These are phyloP conservation scores for Hansenula sp. DNA, from an alignment of 1,139 yeast genomes.

Conservation along the genomic window DNA sequence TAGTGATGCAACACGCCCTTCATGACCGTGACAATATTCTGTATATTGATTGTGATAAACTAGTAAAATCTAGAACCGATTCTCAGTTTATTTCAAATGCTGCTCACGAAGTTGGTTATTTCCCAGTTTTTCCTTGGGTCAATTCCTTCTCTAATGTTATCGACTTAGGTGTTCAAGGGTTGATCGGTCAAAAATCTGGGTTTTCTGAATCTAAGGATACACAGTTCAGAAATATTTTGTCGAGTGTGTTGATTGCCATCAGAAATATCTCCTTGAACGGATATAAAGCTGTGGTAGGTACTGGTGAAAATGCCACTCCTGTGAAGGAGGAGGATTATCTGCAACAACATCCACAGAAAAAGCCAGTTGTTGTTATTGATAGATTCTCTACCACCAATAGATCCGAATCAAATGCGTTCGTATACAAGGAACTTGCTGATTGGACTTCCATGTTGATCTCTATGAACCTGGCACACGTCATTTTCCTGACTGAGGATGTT, in stretches of 20 bases:
- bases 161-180: constrained; percentile 83
- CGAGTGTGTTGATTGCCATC: constrained; percentile 68
- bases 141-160: constrained; percentile 74
- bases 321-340: constrained; percentile 77
- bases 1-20: constrained; percentile 70
- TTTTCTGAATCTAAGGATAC: constrained; percentile 81
- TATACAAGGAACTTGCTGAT: constrained; percentile 76
- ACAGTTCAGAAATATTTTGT: constrained; percentile 78
- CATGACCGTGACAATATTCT: constrained; percentile 55
- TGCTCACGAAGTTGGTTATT: constrained; percentile 81
- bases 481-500: constrained; percentile 81
- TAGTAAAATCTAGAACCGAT: constrained; percentile 73
- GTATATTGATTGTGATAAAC: constrained; percentile 72
- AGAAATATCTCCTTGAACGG: constrained; percentile 61
- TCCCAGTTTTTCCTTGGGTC: constrained; percentile 92
- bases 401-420: constrained; percentile 60
- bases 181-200: constrained; percentile 94
- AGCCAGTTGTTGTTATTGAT: constrained; percentile 84
- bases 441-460: constrained; percentile 83
- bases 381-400: constrained; percentile 57
- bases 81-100: constrained; percentile 61
- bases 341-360: constrained; percentile 80
- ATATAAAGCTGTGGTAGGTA: constrained; percentile 27
- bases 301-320: constrained; percentile 27
- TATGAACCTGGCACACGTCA: constrained; percentile 83